These are phyloP conservation scores for Fusarium sp. DNA, from an alignment of 2,329 filamentous ascomycete genomes.

Conservation along the genomic window DNA sequence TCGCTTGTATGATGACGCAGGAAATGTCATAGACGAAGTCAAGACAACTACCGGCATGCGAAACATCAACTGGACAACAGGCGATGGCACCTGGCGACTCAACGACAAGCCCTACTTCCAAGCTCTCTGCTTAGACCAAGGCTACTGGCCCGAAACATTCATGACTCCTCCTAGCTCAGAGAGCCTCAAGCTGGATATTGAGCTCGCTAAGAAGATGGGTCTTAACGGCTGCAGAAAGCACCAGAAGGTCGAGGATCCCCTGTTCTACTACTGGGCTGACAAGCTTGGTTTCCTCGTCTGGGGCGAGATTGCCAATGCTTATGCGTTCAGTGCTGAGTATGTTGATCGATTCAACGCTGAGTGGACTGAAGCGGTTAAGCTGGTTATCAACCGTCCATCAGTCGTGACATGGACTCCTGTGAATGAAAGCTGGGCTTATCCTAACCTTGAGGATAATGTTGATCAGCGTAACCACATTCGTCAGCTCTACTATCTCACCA, in stretches of 20 bases:
- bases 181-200: slow-evolving; percentile 63
- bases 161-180: slow-evolving; percentile 66
- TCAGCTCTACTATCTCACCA: slow-evolving; percentile 72
- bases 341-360: slow-evolving; percentile 71
- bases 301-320: slow-evolving; percentile 74
- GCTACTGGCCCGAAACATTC: slow-evolving; percentile 71
- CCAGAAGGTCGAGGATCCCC: slow-evolving; percentile 72
- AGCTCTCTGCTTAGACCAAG: slow-evolving; percentile 69
- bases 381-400: slow-evolving; percentile 74
- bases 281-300: slow-evolving; percentile 71
- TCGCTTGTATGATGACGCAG: slow-evolving; percentile 59
- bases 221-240: slow-evolving; percentile 75
- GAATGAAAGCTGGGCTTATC: slow-evolving; percentile 74
- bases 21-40: slow-evolving; percentile 64
- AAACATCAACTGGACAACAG: slow-evolving; percentile 67
- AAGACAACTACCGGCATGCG: slow-evolving; percentile 72
- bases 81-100: slow-evolving; percentile 69
- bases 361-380: slow-evolving; percentile 71
- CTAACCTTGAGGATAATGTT: slow-evolving; percentile 64
- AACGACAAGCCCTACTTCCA: slow-evolving; percentile 71
- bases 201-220: slow-evolving; percentile 69
- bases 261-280: slow-evolving; percentile 72
- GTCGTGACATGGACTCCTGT: slow-evolving; percentile 75
- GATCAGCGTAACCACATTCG: slow-evolving; percentile 74
- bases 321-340: slow-evolving; percentile 70